Evolutionary conservation across 495 filamentous ascomycete species (phyloP), one percentile per base, ranked within the genome.

Genomic region (Usnea hakonensis): DNA sequence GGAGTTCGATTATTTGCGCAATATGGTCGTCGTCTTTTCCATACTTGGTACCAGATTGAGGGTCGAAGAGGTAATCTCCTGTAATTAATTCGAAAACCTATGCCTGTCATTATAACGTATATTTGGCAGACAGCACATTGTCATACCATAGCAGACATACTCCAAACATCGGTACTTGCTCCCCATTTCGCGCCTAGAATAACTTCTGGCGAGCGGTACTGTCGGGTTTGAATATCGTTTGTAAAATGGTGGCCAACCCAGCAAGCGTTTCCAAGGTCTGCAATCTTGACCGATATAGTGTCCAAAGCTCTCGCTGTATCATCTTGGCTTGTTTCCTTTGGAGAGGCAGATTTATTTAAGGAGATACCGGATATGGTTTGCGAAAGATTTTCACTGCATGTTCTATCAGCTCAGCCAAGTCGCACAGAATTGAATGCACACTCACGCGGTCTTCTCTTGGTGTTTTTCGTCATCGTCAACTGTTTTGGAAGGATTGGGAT

Each of bases 21-120:
- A 97, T 99, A 76, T 99, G 94, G 74, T 99, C 94, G 76, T 99
- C 94, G 73, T 99, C 94, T 79, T 99, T 99, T 70, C 94, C 94
- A 71, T 99, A 99, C 74, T 97, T 97, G 26, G 95, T 97, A 57
- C 94, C 94, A 7, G 94, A 97, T 76, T 99, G 94, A 1, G 94
- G 94, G 69, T 99, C 94, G 75, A 99, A 99, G 50, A 99, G 85
- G 71, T 97, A 99, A 76, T 99, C 94, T 66, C 94, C 94, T 16
- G 94, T 99, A 64, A 99, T 97, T 28, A 99, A 79, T 71, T 99
- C 94, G 67, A 99, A 99, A 37, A 91, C 86, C 94, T 98, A 67
- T 69, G 54, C 48, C 28, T 52, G 48, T 52, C 48, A 52, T 52
- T 52, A 52, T n/a, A 52, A 19, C 48, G 58, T 48, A 59, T 19